Evolutionary conservation across 1,284 basidiomycete species (phyloP), one percentile per base, ranked within the genome.

Genomic region (Malassezia restricta): DNA sequence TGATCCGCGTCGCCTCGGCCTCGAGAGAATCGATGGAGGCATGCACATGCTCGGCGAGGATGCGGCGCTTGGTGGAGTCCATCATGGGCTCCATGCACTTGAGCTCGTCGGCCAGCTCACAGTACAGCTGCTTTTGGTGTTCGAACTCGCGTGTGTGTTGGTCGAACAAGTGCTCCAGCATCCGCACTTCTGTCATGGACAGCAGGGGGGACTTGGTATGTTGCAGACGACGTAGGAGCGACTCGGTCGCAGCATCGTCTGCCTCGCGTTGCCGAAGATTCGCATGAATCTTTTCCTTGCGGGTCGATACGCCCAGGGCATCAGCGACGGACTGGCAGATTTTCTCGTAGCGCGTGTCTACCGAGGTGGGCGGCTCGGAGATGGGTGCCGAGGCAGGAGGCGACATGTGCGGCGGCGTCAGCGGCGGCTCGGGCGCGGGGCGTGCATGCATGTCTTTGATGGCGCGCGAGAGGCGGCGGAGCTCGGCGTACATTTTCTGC

Each of bases 71-170:
- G 0, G 46, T 48, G 30, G 46, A 43, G 24, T 52, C 49, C 68
- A 72, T 72, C 5, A 20, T 27, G 2, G 68, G 68, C 38, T 57
- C 50, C 40, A 72, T 49, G 17, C 40, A 27, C 47, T 72, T 72
- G 17, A 71, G 51, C 49, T 72, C 69, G 38, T 72, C 69, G 2
- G 69, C 69, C 15, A 72, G 59, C 43, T 72, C 68, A 2, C 57
- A 49, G 44, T 71, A 72, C 11, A 69, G 57, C 59, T 59, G 56
- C 5, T 63, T 49, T 30, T 65, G 63, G 44, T 71, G 69, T 14
- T 65, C 14, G 40, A 72, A 72, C 46, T 72, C 69, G 41, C 68
- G 65, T 49, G 63, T 51, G 44, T 72, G 66, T 44, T 71, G 63
- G 20, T 58, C 53, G 32, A 50, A 55, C 24, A 50, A 31, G 40